Base-by-base conservation (phyloP, 83 land plant species). In the Diphasiastrum complanatum region DNA sequence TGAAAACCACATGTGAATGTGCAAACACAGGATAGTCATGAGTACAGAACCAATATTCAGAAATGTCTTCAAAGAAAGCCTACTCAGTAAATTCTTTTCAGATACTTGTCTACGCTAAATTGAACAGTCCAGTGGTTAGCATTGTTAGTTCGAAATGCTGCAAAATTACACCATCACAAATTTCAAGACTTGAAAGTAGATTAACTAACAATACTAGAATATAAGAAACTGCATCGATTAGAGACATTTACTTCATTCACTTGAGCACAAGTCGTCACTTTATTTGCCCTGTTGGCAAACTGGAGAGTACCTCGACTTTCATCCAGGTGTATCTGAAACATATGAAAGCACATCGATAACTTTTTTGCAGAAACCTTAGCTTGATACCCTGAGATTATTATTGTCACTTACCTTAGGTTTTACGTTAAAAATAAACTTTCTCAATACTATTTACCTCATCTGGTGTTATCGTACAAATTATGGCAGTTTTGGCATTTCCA, bases 181-280 rank as follows among this genome's bases (percentile, higher is more conserved):
- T n/a, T n/a, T n/a, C n/a, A n/a, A n/a, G n/a, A n/a, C n/a, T n/a
- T n/a, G n/a, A n/a, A n/a, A n/a, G n/a, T n/a, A n/a, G n/a, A n/a
- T n/a, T n/a, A n/a, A n/a, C n/a, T n/a, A n/a, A n/a, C n/a, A n/a
- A n/a, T n/a, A n/a, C n/a, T n/a, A n/a, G n/a, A n/a, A n/a, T n/a
- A n/a, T n/a, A n/a, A n/a, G n/a, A n/a, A n/a, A n/a, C n/a, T n/a
- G n/a, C n/a, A n/a, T n/a, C 43, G 16, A 40, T 8, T 16, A 40
- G 18, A 18, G n/a, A n/a, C n/a, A n/a, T n/a, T n/a, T n/a, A 75
- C 78, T 64, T 75, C 78, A 57, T 75, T 75, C 10, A 75, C 73
- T 70, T 65, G 75, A 18, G 75, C 78, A 50, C 70, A 75, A 0
- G 55, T 70, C 29, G 78, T 69, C 14, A 75, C 75, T 34, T 51